Percentiles rank a stretch among this genome's conserved stretches.
Evolutionary conservation across 371 early-diverging fungal genomes (phyloP).

Genomic region (Catenaria anguillulae): DNA sequence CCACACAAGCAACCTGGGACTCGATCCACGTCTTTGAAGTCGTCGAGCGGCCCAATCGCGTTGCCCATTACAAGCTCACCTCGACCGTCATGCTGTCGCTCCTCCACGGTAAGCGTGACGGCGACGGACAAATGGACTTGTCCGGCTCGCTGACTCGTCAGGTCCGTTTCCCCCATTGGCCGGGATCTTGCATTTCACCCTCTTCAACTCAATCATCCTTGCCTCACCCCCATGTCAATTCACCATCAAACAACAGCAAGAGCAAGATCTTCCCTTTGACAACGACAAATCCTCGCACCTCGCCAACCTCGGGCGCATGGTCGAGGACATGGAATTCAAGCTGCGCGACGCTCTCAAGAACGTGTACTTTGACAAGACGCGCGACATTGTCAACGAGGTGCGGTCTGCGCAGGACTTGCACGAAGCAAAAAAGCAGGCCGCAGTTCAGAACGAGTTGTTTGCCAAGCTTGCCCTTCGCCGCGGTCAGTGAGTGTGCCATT

Average conservation of each 20-base stretch:
- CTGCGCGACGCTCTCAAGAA: slow-evolving; percentile 83
- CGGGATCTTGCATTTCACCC: too few relatives aligned
- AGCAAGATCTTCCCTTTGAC: slow-evolving; percentile 56
- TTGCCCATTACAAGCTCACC: slow-evolving; percentile 81
- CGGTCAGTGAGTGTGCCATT: too few relatives aligned
- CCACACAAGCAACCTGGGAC: slow-evolving; percentile 86
- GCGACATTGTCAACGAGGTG: slow-evolving; percentile 86
- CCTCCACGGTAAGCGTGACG: slow-evolving; percentile 44
- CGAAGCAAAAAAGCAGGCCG: slow-evolving; percentile 45
- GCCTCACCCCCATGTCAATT: too few relatives aligned
- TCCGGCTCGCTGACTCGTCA: slow-evolving; percentile 88
- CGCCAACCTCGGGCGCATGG: slow-evolving; percentile 86
- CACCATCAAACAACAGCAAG: slow-evolving; percentile 30
- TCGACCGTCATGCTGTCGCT: slow-evolving; percentile 83
- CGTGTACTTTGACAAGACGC: slow-evolving; percentile 96
- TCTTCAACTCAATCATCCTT: too few relatives aligned
- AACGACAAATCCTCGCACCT: slow-evolving; percentile 65
- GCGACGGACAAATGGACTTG: slow-evolving; percentile 63
- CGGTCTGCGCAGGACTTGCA: slow-evolving; percentile 56
- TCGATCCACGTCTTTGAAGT: slow-evolving; percentile 95
- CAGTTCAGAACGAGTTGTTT: slow-evolving; percentile 49
- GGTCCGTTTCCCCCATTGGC: slow-evolving; percentile 25
- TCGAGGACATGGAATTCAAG: slow-evolving; percentile 92
- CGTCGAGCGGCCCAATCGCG: slow-evolving; percentile 51
- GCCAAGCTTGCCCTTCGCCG: not conserved